Conservation (phyloP, 208 protist species). For the Leishmania major region DNA sequence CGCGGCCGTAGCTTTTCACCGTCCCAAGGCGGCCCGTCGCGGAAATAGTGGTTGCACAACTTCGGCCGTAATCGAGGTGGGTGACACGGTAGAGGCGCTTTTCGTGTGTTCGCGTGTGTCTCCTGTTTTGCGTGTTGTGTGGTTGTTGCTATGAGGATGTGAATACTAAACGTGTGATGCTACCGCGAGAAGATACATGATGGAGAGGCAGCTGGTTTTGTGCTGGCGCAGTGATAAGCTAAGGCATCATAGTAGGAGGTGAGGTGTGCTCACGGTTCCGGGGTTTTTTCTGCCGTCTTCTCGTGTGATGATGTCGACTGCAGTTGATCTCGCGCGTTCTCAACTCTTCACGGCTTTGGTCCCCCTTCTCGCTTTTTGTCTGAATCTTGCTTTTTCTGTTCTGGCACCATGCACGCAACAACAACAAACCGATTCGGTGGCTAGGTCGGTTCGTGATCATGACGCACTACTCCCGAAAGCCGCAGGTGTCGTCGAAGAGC, state of each 20-base stretch:
- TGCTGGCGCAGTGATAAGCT: background rate
- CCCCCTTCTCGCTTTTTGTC: background rate
- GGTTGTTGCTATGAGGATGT: background rate
- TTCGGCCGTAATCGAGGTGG: background rate
- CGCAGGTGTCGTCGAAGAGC: slow-evolving; percentile 88
- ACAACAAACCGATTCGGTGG: background rate
- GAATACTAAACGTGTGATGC: background rate
- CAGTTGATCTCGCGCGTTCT: background rate
- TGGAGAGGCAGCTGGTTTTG: background rate
- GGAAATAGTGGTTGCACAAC: background rate
- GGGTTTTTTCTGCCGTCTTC: background rate
- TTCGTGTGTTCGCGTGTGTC: background rate
- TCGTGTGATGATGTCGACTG: background rate
- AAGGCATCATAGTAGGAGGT: background rate
- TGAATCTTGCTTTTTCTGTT: background rate
- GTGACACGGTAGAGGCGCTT: background rate
- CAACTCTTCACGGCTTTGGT: background rate
- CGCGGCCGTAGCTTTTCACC: slow-evolving; percentile 68
- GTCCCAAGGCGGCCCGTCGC: slow-evolving; percentile 15
- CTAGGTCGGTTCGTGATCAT: slow-evolving; percentile 79
- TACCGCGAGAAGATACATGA: background rate
- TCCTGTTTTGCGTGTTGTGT: background rate
- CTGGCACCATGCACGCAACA: background rate
- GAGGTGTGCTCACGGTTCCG: background rate
- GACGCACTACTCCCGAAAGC: slow-evolving; percentile 92